phyloP scores from a whole-genome alignment of 345 rosid genomes.

The Rubroshorea leprosula region DNA sequence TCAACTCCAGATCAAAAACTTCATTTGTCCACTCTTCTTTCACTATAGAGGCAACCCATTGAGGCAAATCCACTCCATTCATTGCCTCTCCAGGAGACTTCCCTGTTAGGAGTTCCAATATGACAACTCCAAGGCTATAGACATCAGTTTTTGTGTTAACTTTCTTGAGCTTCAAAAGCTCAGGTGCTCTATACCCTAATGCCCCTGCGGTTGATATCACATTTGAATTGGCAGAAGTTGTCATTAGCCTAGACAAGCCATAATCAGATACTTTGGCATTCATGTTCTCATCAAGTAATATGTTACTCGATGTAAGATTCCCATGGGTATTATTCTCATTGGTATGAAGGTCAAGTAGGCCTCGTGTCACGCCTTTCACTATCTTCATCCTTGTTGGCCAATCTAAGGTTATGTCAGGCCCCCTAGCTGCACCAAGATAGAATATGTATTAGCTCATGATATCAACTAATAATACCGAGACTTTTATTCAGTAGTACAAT shows the following conservation, averaged over 20 bases:
- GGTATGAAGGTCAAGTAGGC: conserved; percentile 63
- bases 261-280: conserved; percentile 64
- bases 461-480: background rate
- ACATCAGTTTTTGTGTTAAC: conserved; percentile 76
- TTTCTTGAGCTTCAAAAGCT: conserved; percentile 84
- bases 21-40: conserved; percentile 96
- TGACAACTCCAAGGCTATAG: conserved; percentile 80
- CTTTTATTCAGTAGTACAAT: background rate
- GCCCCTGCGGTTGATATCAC: conserved; percentile 80
- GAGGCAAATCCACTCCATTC: conserved; percentile 85
- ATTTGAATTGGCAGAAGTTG: conserved; percentile 65
- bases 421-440: conserved; percentile 56
- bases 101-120: conserved; percentile 80
- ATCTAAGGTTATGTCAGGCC: conserved; percentile 55
- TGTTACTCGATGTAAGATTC: conserved; percentile 77
- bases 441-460: too few species aligned
- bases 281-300: conserved; percentile 49
- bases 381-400: conserved; percentile 80
- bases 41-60: conserved; percentile 90
- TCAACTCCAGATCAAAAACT: conserved; percentile 77
- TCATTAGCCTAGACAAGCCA: conserved; percentile 73
- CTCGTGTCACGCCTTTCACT: conserved; percentile 59
- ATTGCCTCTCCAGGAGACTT: conserved; percentile 78
- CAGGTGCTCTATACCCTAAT: conserved; percentile 85
- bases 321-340: conserved; percentile 74